Conservation (phyloP, 2,329 filamentous ascomycete species). For the Scolecobasidium constrictum region DNA sequence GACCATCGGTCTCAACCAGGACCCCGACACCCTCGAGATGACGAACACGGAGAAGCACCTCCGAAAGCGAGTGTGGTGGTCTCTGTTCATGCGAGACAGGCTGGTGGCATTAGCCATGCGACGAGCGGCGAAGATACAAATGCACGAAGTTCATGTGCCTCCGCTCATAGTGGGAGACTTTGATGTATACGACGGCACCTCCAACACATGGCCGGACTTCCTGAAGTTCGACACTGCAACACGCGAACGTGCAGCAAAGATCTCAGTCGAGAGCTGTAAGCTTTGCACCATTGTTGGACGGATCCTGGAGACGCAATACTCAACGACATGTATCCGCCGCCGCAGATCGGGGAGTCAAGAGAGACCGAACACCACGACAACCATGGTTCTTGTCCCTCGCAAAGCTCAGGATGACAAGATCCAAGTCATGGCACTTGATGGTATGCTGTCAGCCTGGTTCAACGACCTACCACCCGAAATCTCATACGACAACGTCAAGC, state of each 20-base stretch:
- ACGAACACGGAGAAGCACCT: slow-evolving; percentile 53
- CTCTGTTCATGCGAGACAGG: slow-evolving; percentile 70
- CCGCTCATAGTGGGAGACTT: slow-evolving; percentile 67
- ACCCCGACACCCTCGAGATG: slow-evolving; percentile 58
- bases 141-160: slow-evolving; percentile 69
- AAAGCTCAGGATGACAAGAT: not conserved
- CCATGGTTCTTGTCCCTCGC: not conserved
- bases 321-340: not conserved
- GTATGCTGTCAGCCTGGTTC: not conserved
- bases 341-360: not conserved
- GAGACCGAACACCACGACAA: not conserved
- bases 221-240: not conserved
- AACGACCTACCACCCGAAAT: not conserved
- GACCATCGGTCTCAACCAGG: slow-evolving; percentile 68
- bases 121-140: slow-evolving; percentile 66
- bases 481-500: not conserved
- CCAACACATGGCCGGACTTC: not conserved
- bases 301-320: not conserved
- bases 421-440: not conserved
- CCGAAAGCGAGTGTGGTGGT: slow-evolving; percentile 83
- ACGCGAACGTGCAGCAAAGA: not conserved
- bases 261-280: not conserved
- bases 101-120: slow-evolving; percentile 72
- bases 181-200: slow-evolving; percentile 41
- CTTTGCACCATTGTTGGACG: not conserved